These are phyloP conservation scores for Typha latifolia DNA, from an alignment of 176 grass and related monocot genomes.

Conservation along the genomic window DNA sequence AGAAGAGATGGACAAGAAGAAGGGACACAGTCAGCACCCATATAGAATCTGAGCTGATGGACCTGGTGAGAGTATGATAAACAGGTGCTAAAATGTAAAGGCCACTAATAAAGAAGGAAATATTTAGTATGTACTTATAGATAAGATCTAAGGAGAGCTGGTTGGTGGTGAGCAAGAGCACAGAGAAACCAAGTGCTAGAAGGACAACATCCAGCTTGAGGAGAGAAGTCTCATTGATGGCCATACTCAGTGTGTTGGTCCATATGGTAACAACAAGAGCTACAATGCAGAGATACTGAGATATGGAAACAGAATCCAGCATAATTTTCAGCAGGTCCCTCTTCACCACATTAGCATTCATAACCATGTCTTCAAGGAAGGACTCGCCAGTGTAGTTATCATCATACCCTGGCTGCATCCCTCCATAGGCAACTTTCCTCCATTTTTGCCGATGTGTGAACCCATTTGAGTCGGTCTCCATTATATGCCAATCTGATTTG, in stretches of 20 bases:
- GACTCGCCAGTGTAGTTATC: slow-evolving; percentile 76
- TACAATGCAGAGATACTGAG: slow-evolving; percentile 73
- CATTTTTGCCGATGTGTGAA: slow-evolving; percentile 38
- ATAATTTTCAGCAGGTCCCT: slow-evolving; percentile 65
- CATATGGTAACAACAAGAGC: slow-evolving; percentile 80
- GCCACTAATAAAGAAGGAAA: slow-evolving; percentile 76
- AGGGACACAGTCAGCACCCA: slow-evolving; percentile 70
- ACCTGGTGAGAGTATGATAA: slow-evolving; percentile 86
- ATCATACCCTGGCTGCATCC: slow-evolving; percentile 60
- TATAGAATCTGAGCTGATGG: slow-evolving; percentile 93
- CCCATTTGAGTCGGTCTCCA: slow-evolving; percentile 30
- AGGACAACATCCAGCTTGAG: slow-evolving; percentile 67
- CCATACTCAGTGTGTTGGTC: slow-evolving; percentile 59
- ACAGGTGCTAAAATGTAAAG: slow-evolving; percentile 84
- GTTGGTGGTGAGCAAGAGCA: slow-evolving; percentile 46
- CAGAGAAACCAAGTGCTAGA: slow-evolving; percentile 58
- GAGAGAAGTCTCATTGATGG: slow-evolving; percentile 62
- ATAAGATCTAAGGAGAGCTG: slow-evolving; percentile 54
- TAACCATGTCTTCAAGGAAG: slow-evolving; percentile 93
- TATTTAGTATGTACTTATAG: slow-evolving; percentile 66
- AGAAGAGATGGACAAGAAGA: slow-evolving; percentile 77
- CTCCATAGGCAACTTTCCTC: slow-evolving; percentile 90
- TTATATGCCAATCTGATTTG: slow-evolving; percentile 13
- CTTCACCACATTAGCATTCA: slow-evolving; percentile 96
- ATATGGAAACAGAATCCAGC: slow-evolving; percentile 73